A percentile compares a stretch with the other conserved stretches of the same genome.
These are phyloP conservation scores for Vitis rupestris DNA, from an alignment of 164 flowering plant genomes.

Conservation along the genomic window DNA sequence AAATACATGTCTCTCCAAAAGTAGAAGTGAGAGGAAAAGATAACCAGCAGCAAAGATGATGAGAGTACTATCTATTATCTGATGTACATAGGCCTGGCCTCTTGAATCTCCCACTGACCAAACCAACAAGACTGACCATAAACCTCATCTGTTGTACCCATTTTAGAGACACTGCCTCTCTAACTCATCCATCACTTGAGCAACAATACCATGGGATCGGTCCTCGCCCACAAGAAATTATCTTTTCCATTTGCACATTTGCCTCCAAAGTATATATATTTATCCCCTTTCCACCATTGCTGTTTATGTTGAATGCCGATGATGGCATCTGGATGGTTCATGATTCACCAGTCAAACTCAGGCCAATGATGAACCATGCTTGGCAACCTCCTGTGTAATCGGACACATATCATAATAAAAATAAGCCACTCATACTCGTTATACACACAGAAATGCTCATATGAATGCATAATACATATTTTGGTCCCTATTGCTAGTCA, in stretches of 20 bases:
- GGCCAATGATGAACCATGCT: slow-evolving; percentile 9
- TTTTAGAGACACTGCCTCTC: neutral
- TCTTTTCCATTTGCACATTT: neutral
- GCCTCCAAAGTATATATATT: neutral
- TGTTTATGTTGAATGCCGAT: neutral
- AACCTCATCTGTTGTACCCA: neutral
- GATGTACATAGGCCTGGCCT: no score
- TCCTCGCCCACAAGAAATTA: neutral
- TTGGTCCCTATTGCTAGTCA: no score
- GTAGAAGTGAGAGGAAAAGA: no score
- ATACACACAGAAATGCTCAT: neutral
- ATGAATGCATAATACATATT: neutral
- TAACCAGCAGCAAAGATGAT: no score
- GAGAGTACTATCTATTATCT: no score
- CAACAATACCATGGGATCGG: neutral
- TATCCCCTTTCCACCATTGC: neutral
- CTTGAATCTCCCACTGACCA: no score
- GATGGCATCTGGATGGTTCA: neutral
- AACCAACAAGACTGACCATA: neutral
- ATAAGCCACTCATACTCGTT: no score
- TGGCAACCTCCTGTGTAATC: slow-evolving; percentile 22
- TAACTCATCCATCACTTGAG: neutral
- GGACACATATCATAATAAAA: neutral
- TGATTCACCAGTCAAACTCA: neutral
- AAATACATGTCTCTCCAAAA: no score